phyloP scores from a whole-genome alignment of 2,329 filamentous ascomycete species.

The Beauveria asiatica region DNA sequence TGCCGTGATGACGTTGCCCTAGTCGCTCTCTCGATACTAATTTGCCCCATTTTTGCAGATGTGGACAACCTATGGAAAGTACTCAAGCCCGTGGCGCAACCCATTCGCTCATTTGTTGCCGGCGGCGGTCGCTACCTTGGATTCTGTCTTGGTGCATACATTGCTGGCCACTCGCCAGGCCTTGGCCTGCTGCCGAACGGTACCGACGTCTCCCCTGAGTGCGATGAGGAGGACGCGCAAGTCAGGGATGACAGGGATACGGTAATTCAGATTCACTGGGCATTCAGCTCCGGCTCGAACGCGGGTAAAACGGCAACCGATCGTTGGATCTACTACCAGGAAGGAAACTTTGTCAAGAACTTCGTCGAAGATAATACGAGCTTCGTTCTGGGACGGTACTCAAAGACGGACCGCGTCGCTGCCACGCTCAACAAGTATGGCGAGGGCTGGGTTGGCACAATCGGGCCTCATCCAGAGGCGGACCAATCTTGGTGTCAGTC shows the following conservation, averaged over 20 bases:
- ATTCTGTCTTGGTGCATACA: constrained; percentile 21
- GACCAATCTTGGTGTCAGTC: constrained; percentile 19
- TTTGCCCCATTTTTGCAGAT: constrained; percentile 12
- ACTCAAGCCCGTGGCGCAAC: constrained; percentile 10
- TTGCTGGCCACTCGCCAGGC: constrained; percentile 17
- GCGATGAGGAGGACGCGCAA: constrained; percentile 11
- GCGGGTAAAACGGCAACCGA: constrained; percentile 12
- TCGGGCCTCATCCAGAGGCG: constrained; percentile 21
- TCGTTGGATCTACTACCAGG: constrained; percentile 21
- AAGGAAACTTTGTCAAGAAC: constrained; percentile 17
- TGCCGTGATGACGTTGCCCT: neutral
- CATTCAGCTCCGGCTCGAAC: constrained; percentile 11
- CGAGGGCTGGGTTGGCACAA: constrained; percentile 18
- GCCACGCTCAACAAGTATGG: constrained; percentile 17
- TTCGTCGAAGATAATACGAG: neutral
- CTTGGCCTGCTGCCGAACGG: constrained; percentile 16
- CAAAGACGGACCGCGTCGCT: constrained; percentile 17
- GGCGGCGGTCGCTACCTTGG: constrained; percentile 19
- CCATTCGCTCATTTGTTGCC: constrained; percentile 16
- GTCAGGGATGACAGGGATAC: constrained; percentile 15
- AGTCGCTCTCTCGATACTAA: neutral
- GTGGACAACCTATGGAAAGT: constrained; percentile 14
- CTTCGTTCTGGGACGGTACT: constrained; percentile 17
- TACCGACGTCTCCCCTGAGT: constrained; percentile 11
- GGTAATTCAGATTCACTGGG: constrained; percentile 19